Evolutionary conservation across 140 eudicot species (phyloP), one percentile per base, ranked within the genome.

Genomic region (Cichorium intybus): DNA sequence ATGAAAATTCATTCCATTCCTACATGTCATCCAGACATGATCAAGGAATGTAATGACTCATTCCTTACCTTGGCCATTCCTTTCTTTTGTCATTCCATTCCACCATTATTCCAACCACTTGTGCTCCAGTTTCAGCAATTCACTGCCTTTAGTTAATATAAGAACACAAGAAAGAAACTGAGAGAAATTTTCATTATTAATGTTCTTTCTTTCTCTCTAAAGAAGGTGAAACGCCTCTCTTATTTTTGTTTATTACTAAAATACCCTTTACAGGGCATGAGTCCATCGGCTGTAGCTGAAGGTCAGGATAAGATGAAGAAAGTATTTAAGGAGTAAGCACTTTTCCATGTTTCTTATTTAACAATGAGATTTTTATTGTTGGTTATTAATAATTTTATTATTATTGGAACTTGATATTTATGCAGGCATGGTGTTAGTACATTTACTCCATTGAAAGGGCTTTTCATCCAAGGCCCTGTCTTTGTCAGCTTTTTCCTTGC

Each of bases 341-440:
- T 68, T 75, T 54, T 71, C 54, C 64, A 29, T 67, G 46, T 28
- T 56, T 6, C 8, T 64, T 58, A 29, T 69, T 28, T 11, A 8
- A 60, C 22, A 64, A 46, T n/a, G 18, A 20, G 1, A 37, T 10
- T 11, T 10, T 49, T 23, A 16, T 29, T 27, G 6, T 17, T 61
- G 5, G 23, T 22, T 6, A 39, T 49, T 27, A 27, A n/a, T 56
- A 15, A 17, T 24, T 24, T 23, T 24, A 49, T 37, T 9, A 16
- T 58, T 27, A 37, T 17, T 39, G 31, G 6, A 34, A 43, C 24
- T 34, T 43, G 5, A 50, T 49, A 27, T 57, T 60, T 55, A 65
- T 81, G 77, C 85, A 93, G 99, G 60, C 79, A 86, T 77, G 95
- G 97, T 52, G 95, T 93, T 52, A 79, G 94, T 10, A 84, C 97